Evolutionary conservation across 129 eudicot genomes (phyloP).

Genomic region (Solidago caesia): DNA sequence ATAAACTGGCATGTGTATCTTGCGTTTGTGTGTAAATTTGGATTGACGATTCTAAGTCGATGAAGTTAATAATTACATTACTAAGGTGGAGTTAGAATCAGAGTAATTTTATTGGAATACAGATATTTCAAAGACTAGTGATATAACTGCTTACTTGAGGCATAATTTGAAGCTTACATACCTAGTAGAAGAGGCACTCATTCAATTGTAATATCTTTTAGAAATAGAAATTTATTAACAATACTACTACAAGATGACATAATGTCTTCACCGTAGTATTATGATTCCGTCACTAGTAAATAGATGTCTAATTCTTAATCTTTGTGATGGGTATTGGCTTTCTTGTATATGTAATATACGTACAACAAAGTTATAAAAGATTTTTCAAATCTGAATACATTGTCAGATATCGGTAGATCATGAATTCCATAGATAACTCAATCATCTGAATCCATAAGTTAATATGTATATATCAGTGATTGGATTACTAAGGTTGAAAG

Average conservation of each 20-base stretch:
- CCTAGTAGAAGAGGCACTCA: constrained; percentile 16
- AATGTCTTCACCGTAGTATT: background rate
- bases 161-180: constrained; percentile 6
- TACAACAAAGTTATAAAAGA: too few species aligned
- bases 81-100: background rate
- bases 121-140: background rate
- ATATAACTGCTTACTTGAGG: constrained; percentile 10
- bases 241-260: constrained; percentile 3
- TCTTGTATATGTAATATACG: too few species aligned
- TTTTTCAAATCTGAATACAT: too few species aligned
- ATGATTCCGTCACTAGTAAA: too few species aligned
- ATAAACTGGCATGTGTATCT: background rate
- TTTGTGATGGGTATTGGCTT: too few species aligned
- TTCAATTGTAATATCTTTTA: constrained; percentile 5
- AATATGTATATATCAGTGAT: too few species aligned
- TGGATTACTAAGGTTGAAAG: too few species aligned
- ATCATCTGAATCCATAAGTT: too few species aligned
- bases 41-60: background rate
- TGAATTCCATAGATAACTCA: too few species aligned
- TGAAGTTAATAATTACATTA: background rate
- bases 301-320: too few species aligned
- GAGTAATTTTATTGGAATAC: background rate
- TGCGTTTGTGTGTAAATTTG: background rate
- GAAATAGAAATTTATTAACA: constrained; percentile 8
- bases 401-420: too few species aligned